Evolutionary conservation across 1,139 yeast genomes (phyloP), one percentile per base, ranked within the genome.

Genomic region (Hyphopichia burtonii): DNA sequence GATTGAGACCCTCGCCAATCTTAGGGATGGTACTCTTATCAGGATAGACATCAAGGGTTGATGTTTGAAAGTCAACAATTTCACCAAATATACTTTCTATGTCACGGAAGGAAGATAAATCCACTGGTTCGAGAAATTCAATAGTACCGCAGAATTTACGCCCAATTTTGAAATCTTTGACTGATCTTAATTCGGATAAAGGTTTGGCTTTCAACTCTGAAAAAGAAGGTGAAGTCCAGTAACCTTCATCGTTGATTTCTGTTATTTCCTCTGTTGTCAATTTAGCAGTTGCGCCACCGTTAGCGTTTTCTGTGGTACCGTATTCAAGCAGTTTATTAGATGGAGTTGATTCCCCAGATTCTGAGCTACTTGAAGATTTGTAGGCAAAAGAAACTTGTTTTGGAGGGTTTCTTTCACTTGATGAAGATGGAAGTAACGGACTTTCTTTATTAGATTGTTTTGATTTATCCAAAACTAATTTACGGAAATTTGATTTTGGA

Each of bases 181-280:
- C 83, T 11, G 76, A 56, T 43, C 85, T 80, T 39, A 90, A 74
- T 47, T 87, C 85, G 10, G 80, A 66, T 37, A 86, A 68, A 0
- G 89, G 61, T 73, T 78, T 73, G 34, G 74, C 66, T 44, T 78
- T 74, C 44, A 93, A 68, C 41, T 82, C 82, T 7, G 81, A 75
- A 37, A 84, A 56, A 3, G 90, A 70, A 18, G 99, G 99, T 2
- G 87, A 78, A 39, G 84, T 83, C 90, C 96, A 93, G 63, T 91
- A 94, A 2, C 93, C 96, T 38, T 85, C 80, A 18, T 62, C 72
- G 41, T 71, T 72, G 12, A 61, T 55, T 25, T 80, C 84, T 37
- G 74, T 74, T 33, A 65, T 69, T 2, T 59, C 61, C 14, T 48
- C 43, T 12, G 19, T 25, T 15, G 15, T 31, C 8, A 9, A 18